phyloP scores from a whole-genome alignment of 176 grass and related monocot species.

The Pontederia crassipes region DNA sequence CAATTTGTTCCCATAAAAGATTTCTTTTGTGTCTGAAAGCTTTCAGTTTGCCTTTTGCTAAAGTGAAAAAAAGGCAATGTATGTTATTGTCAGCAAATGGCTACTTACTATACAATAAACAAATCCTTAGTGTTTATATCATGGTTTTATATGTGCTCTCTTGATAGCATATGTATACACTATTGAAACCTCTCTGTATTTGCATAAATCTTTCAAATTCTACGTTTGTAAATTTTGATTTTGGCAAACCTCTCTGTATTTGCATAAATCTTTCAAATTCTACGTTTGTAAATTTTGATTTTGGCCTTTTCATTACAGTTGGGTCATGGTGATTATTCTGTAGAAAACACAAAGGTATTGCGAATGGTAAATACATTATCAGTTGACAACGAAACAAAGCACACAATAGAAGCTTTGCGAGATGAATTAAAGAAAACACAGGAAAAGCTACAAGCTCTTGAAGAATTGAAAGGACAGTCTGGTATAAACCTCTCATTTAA shows the following conservation, averaged over 20 bases:
- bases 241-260: neutral
- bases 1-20: too few relatives aligned
- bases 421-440: constrained; percentile 89
- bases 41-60: too few relatives aligned
- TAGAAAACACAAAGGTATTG: constrained; percentile 85
- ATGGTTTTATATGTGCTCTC: too few relatives aligned
- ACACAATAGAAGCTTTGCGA: constrained; percentile 89
- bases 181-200: too few relatives aligned
- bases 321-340: constrained; percentile 91
- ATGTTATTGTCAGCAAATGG: too few relatives aligned
- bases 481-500: constrained; percentile 33
- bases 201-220: too few relatives aligned
- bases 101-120: too few relatives aligned
- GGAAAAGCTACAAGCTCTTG: constrained; percentile 71
- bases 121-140: too few relatives aligned
- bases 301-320: constrained; percentile 37
- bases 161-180: too few relatives aligned
- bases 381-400: constrained; percentile 87
- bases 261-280: too few relatives aligned
- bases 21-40: too few relatives aligned
- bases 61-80: too few relatives aligned
- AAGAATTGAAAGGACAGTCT: constrained; percentile 92
- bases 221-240: neutral
- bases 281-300: neutral
- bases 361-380: constrained; percentile 93